Conservation (phyloP, 1,284 basidiomycete genomes). For the Leccinum fallax region DNA sequence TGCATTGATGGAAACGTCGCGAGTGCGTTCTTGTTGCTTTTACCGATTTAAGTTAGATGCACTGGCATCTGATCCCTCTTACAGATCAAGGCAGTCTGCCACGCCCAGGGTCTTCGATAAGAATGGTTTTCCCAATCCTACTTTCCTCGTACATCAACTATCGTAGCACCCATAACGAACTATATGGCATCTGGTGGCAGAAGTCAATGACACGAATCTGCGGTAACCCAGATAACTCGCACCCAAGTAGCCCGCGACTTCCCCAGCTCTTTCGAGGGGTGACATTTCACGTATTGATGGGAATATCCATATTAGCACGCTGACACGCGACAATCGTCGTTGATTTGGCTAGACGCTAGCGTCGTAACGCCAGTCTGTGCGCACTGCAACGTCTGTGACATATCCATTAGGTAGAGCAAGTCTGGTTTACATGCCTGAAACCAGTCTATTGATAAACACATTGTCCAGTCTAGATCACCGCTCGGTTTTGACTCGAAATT, state of each 20-base stretch:
- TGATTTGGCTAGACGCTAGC: not conserved
- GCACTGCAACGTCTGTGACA: not conserved
- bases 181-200: conserved; percentile 65
- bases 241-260: conserved; percentile 85
- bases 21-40: not conserved
- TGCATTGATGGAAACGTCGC: not conserved
- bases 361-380: not conserved
- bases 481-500: conserved; percentile 1
- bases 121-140: not conserved
- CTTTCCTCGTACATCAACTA: not conserved
- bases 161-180: conserved; percentile 46
- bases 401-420: conserved; percentile 10
- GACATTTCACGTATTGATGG: not conserved
- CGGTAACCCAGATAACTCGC: conserved; percentile 28
- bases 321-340: not conserved
- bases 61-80: conserved; percentile 5
- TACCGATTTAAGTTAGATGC: conserved; percentile 3
- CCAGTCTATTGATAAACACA: conserved; percentile 8
- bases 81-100: conserved; percentile 5
- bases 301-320: not conserved
- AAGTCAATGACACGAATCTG: conserved; percentile 3
- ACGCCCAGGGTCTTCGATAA: not conserved
- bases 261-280: conserved; percentile 48
- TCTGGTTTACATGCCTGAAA: not conserved
- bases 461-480: not conserved